Base-by-base conservation (phyloP, 164 flowering plant species). In the Santalum album region DNA sequence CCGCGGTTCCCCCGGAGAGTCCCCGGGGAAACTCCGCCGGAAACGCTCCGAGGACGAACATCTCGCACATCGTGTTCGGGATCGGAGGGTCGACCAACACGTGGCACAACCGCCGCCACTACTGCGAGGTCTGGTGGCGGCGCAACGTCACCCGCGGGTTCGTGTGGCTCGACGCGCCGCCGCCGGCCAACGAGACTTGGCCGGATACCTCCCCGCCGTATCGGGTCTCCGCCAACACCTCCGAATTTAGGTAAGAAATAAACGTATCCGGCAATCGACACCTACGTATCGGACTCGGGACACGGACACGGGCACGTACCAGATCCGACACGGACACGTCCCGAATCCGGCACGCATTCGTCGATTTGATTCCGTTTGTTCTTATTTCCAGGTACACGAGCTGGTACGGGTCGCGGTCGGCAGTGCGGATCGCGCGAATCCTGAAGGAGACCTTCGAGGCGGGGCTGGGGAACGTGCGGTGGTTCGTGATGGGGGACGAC, bases 91-190 rank as follows among this genome's bases (percentile, higher is more conserved):
- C 85, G 2, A 68, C 62, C 0, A 55, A 49, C 23, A 72, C 78
- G 24, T 82, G 88, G 88, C 49, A 61, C 24, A 34, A 60, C 4
- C 75, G 83, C 29, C 62, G 69, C 17, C 72, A 39, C 26, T 83
- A 78, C 72, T 25, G 32, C 27, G 80, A 78, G 56, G 39, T 73
- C 3, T 83, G 85, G 83, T 83, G 89, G 89, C 53, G 48, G 16
- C 76, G 75, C 1, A 58, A 59, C 27, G 17, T 48, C 15, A 80
- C 73, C 0, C 77, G 86, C 0, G 89, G 86, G 26, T 78, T 55
- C 59, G 83, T 77, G 4, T 82, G 88, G 88, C 69, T 82, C 0
- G 88, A 79, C 54, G 55, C 69, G 62, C 52, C 50, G 39, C 79
- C 78, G 7, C 23, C 53, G 12, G 53, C 17, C 5, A 58, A 65